Evolutionary conservation across 2,329 filamentous ascomycete species (phyloP), one percentile per base, ranked within the genome.

Genomic region (Penicillium italicum): DNA sequence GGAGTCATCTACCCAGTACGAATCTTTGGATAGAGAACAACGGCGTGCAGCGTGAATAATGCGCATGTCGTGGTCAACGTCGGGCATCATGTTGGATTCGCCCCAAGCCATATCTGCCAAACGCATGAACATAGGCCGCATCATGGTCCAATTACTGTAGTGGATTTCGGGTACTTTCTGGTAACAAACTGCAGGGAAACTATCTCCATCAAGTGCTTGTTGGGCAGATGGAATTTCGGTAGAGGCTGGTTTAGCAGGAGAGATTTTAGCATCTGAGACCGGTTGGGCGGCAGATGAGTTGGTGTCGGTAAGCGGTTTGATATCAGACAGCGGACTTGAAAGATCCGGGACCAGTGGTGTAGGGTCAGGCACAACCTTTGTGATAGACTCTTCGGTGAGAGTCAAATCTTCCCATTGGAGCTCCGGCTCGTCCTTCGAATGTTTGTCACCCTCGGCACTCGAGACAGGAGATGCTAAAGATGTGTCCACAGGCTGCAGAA

Each of bases 91-190:
- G 20, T 57, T 46, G n/a, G 48, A 56, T 53, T 53, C 42, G 20
- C 53, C 53, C 53, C 53, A 56, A 24, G 48, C 42, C 48, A 56
- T 56, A 20, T 56, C 53, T 20, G 53, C 53, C 18, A 53, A 14
- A 8, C 53, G 53, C 53, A 56, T 56, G 31, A 56, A 47, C 28
- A 46, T 37, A 1, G 53, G 53, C 26, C 38, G 46, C 49, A 56
- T 52, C 11, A 56, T 54, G 7, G 38, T 40, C 55, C 55, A 57
- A 28, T 54, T 24, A 28, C 40, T 38, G 38, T 40, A 57, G 3
- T 26, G 4, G 0, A 7, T 3, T 8, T 57, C 55, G 7, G 33
- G 50, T 16, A 57, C 24, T 34, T 31, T 31, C n/a, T 56, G 43
- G 24, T 56, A 56, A 3, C 53, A 55, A 34, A 20, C 11, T 40